Percentiles rank a stretch among this genome's conserved stretches.
These are phyloP conservation scores for Daldinia sp. DNA, from an alignment of 2,329 filamentous ascomycete genomes.

Conservation along the genomic window DNA sequence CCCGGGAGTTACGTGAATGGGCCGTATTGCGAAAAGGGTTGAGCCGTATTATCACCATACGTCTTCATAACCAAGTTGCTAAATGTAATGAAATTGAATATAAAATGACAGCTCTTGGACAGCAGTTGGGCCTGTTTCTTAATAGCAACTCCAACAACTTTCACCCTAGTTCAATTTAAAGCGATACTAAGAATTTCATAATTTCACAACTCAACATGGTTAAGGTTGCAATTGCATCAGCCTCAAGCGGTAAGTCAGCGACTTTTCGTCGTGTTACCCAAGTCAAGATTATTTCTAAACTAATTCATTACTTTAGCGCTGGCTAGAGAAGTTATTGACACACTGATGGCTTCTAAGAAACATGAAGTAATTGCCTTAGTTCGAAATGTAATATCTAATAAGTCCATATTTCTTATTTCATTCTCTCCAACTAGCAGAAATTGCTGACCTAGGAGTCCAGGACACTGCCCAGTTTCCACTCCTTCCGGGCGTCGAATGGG, in stretches of 20 bases:
- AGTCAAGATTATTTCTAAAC: neutral
- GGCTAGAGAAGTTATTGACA: constrained; percentile 37
- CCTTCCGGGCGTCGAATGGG: constrained; percentile 33
- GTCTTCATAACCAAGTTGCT: too few species aligned
- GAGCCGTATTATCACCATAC: neutral
- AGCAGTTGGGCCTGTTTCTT: neutral
- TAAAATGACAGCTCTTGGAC: neutral
- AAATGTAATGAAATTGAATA: neutral
- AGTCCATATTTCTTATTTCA: too few species aligned
- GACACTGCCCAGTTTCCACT: constrained; percentile 35
- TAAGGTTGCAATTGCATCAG: constrained; percentile 35
- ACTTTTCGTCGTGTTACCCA: neutral
- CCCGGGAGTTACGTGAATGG: constrained; percentile 1
- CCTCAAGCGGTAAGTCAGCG: constrained; percentile 32
- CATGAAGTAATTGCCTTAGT: constrained; percentile 35
- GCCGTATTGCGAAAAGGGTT: neutral
- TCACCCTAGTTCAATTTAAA: neutral
- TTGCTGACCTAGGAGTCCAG: constrained; percentile 5
- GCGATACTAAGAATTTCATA: neutral
- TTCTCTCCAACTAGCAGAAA: constrained; percentile 1
- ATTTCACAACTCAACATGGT: constrained; percentile 29
- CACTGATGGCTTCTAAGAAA: constrained; percentile 29
- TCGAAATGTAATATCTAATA: constrained; percentile 26
- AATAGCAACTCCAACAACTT: constrained; percentile 3
- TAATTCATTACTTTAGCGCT: constrained; percentile 20